Evolutionary conservation across 1,284 basidiomycete species (phyloP).

Genomic region (Xerocomus minutiporus): DNA sequence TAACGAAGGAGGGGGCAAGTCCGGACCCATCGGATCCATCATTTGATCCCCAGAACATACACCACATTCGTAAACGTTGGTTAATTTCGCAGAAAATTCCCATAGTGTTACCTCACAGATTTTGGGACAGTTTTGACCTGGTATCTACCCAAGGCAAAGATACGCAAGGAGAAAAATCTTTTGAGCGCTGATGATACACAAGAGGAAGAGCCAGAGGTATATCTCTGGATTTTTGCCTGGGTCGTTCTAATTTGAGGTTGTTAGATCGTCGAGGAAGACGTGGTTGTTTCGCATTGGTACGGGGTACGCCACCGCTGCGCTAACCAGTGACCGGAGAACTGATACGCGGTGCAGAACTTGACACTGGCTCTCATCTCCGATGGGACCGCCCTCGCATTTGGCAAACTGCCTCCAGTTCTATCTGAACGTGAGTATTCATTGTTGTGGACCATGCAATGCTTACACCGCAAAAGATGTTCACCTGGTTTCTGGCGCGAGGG

Average conservation of each 20-base stretch:
- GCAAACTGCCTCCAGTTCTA: conserved; percentile 60
- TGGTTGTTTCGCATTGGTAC: conserved; percentile 83
- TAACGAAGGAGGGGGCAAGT: conserved; percentile 63
- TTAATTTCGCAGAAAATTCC: conserved; percentile 1
- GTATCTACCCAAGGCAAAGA: conserved; percentile 69
- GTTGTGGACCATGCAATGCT: conserved; percentile 7
- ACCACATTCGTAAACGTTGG: conserved; percentile 77
- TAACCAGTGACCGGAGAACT: neutral
- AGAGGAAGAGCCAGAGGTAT: conserved; percentile 43
- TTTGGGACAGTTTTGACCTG: conserved; percentile 69
- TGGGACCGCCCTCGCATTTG: conserved; percentile 49
- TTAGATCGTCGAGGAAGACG: conserved; percentile 41
- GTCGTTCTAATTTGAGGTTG: conserved; percentile 12
- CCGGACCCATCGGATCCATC: conserved; percentile 55
- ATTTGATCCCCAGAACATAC: conserved; percentile 58
- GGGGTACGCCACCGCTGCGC: conserved; percentile 38
- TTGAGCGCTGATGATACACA: conserved; percentile 44
- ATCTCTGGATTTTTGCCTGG: conserved; percentile 4
- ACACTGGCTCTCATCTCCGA: conserved; percentile 87
- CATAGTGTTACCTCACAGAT: conserved; percentile 7
- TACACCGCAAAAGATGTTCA: conserved; percentile 47
- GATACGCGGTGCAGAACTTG: conserved; percentile 56
- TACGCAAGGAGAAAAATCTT: conserved; percentile 82
- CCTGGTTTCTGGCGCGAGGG: conserved; percentile 53
- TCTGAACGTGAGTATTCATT: conserved; percentile 50